Percentiles rank a stretch among this genome's conserved stretches.
Evolutionary conservation across 2,329 filamentous ascomycete genomes (phyloP).

Genomic region (Aspergillus tanneri): DNA sequence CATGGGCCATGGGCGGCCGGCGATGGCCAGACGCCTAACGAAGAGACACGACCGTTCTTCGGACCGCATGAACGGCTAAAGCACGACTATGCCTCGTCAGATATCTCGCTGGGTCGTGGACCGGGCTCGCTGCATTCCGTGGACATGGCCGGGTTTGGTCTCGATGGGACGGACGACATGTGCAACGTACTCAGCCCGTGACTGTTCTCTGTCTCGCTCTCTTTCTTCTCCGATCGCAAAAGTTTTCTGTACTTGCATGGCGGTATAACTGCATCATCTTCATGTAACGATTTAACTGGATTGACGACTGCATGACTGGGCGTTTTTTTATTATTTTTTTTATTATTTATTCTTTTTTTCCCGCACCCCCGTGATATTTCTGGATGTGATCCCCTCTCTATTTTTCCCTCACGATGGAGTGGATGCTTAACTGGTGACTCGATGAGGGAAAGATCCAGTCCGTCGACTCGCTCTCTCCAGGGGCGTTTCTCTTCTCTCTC

Average conservation of each 20-base stretch:
- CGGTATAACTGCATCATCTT: constrained; percentile 34
- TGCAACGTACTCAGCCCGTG: constrained; percentile 40
- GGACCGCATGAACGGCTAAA: constrained; percentile 45
- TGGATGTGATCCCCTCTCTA: constrained; percentile 2
- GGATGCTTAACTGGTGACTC: constrained; percentile 36
- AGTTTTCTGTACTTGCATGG: constrained; percentile 24
- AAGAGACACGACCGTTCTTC: constrained; percentile 45
- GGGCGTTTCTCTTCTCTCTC: too few species aligned
- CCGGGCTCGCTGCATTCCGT: constrained; percentile 46
- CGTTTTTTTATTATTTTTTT: constrained; percentile 32
- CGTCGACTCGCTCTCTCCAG: too few species aligned
- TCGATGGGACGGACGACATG: constrained; percentile 41
- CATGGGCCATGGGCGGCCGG: constrained; percentile 44
- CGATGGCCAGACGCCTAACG: constrained; percentile 44
- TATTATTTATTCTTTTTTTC: constrained; percentile 13
- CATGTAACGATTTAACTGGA: constrained; percentile 42
- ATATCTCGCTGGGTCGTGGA: constrained; percentile 44
- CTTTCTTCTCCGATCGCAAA: constrained; percentile 1
- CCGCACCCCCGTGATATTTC: constrained; percentile 4
- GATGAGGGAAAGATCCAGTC: neutral
- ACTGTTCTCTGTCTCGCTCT: constrained; percentile 8
- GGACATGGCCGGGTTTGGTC: constrained; percentile 47
- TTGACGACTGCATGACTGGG: constrained; percentile 44
- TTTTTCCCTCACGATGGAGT: constrained; percentile 24
- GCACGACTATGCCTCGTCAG: constrained; percentile 46